Evolutionary conservation across 2,329 filamentous ascomycete genomes (phyloP).

Genomic region (Tricladium varicosporioides): DNA sequence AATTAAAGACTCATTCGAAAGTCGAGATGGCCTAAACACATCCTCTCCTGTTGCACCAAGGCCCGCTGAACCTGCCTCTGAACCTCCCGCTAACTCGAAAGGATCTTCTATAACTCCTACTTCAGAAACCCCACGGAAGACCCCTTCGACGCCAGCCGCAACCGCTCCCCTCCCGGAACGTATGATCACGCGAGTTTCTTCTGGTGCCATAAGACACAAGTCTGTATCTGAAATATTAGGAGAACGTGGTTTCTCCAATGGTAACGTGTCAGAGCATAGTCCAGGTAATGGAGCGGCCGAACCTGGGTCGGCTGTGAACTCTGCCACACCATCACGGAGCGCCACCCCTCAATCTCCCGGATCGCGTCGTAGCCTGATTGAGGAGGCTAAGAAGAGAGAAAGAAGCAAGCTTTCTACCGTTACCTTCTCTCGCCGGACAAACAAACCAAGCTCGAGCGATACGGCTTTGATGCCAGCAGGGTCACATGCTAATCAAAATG

Average conservation of each 20-base stretch:
- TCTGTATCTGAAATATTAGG: constrained; percentile 72
- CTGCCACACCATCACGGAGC: constrained; percentile 32
- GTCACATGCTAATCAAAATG: constrained; percentile 8
- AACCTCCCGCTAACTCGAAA: constrained; percentile 11
- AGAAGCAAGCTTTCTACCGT: constrained; percentile 72
- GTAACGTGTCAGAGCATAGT: constrained; percentile 17
- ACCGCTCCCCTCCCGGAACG: constrained; percentile 44
- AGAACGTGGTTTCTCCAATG: constrained; percentile 47
- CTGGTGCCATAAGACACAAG: constrained; percentile 68
- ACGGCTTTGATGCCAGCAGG: constrained; percentile 15
- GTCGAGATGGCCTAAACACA: constrained; percentile 7
- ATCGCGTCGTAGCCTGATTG: constrained; percentile 30
- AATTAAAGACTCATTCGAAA: constrained; percentile 30
- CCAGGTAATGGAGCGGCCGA: constrained; percentile 14
- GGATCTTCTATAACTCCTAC: constrained; percentile 17
- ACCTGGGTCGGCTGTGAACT: constrained; percentile 23
- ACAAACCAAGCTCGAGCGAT: constrained; percentile 39
- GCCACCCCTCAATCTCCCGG: constrained; percentile 45
- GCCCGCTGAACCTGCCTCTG: constrained; percentile 7
- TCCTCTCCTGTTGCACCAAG: constrained; percentile 9
- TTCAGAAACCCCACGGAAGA: constrained; percentile 22
- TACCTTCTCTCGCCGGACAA: constrained; percentile 69
- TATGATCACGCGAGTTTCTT: constrained; percentile 68
- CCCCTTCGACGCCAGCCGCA: constrained; percentile 30
- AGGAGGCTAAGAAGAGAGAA: constrained; percentile 49